Evolutionary conservation across 495 filamentous ascomycete genomes (phyloP).

Genomic region (Antarctomyces pellizariae): DNA sequence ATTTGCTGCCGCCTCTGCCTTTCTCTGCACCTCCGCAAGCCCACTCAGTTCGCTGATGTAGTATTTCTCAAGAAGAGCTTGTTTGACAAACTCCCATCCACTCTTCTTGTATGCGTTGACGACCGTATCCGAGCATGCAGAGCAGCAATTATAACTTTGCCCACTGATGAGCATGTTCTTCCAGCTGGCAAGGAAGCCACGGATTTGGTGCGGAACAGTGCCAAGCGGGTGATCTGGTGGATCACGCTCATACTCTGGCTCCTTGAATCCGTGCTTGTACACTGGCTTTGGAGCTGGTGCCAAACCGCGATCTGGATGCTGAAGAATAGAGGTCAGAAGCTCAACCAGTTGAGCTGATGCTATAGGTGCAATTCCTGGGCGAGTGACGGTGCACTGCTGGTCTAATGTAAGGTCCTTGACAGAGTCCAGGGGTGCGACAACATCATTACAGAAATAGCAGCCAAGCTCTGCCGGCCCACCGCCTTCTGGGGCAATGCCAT

Average conservation of each 20-base stretch:
- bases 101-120: slow-evolving; percentile 42
- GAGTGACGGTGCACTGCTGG: slow-evolving; percentile 93
- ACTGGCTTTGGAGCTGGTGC: slow-evolving; percentile 24
- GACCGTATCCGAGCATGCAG: slow-evolving; percentile 66
- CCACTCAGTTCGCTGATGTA: slow-evolving; percentile 84
- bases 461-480: slow-evolving; percentile 43
- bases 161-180: slow-evolving; percentile 66
- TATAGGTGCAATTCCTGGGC: slow-evolving; percentile 76
- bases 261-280: slow-evolving; percentile 10
- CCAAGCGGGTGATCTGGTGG: slow-evolving; percentile 52
- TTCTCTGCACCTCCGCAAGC: slow-evolving; percentile 70
- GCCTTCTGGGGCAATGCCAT: slow-evolving; percentile 36
- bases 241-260: slow-evolving; percentile 26
- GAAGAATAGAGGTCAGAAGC: slow-evolving; percentile 63
- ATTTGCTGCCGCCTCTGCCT: slow-evolving; percentile 42
- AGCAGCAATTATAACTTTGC: slow-evolving; percentile 70
- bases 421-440: slow-evolving; percentile 51
- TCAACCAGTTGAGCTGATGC: slow-evolving; percentile 87
- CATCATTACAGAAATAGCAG: slow-evolving; percentile 97
- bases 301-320: slow-evolving; percentile 44
- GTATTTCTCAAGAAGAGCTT: slow-evolving; percentile 57
- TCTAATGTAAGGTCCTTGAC: slow-evolving; percentile 84
- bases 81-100: slow-evolving; percentile 78
- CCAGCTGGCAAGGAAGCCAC: slow-evolving; percentile 73
- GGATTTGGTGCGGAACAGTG: slow-evolving; percentile 74